Conservation (phyloP, 202 grass and related monocot species). For the Eragrostis tef region DNA sequence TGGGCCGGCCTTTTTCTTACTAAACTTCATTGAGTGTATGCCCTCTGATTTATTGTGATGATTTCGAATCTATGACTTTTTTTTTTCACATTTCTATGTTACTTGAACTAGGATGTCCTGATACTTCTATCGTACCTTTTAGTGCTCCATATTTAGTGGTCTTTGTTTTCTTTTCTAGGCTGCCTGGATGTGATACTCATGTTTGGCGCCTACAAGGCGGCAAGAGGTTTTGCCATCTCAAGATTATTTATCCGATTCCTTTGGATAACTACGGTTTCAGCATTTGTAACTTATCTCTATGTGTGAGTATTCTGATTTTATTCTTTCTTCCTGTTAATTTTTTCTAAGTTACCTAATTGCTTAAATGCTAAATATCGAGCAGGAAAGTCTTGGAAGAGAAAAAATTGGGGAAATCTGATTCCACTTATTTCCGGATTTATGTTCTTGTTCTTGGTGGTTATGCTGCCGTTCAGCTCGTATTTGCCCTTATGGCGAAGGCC, state of each 20-base stretch:
- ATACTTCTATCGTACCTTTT: slow-evolving; percentile 15
- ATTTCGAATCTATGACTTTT: slow-evolving; percentile 9
- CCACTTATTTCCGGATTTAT: slow-evolving; percentile 88
- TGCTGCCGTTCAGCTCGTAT: slow-evolving; percentile 65
- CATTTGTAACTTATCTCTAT: slow-evolving; percentile 88
- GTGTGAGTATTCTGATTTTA: slow-evolving; percentile 65
- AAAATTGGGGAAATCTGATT: slow-evolving; percentile 71
- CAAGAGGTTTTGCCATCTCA: slow-evolving; percentile 89
- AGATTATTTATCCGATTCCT: slow-evolving; percentile 80
- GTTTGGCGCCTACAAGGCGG: slow-evolving; percentile 84
- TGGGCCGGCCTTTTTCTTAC: slow-evolving; percentile 82
- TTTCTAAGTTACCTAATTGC: slow-evolving; percentile 37
- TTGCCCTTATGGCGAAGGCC: slow-evolving; percentile 75
- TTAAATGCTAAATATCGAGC: slow-evolving; percentile 50
- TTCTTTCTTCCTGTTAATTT: slow-evolving; percentile 27
- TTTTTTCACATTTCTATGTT: slow-evolving; percentile 19
- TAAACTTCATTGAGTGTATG: slow-evolving; percentile 91
- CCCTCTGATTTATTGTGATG: slow-evolving; percentile 36
- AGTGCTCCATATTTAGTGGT: slow-evolving; percentile 7
- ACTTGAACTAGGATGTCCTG: background rate
- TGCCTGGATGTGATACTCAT: slow-evolving; percentile 89
- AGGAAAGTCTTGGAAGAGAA: slow-evolving; percentile 89
- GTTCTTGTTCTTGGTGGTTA: slow-evolving; percentile 83
- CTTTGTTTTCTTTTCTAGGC: slow-evolving; percentile 52
- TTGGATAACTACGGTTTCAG: slow-evolving; percentile 68